Conservation (phyloP, 768 basidiomycete genomes). For the Serendipita vermifera region DNA sequence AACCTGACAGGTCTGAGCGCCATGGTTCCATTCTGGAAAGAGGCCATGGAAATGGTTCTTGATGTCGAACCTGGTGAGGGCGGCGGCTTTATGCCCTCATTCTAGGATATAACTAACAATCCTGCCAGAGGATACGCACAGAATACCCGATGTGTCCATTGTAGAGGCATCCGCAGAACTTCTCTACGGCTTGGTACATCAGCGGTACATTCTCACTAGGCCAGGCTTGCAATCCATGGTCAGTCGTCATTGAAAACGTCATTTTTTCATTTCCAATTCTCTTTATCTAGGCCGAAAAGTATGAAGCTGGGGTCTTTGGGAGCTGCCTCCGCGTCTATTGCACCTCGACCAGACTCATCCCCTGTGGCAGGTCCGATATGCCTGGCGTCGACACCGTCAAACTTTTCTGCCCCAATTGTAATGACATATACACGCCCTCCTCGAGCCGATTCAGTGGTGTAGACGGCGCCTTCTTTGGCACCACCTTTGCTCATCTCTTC, state of each 20-base stretch:
- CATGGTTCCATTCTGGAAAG: conserved; percentile 99
- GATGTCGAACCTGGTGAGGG: conserved; percentile 96
- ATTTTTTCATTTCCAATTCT: not conserved
- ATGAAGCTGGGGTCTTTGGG: conserved; percentile 82
- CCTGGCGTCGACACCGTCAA: conserved; percentile 97
- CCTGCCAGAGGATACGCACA: conserved; percentile 63
- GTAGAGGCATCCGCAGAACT: conserved; percentile 96
- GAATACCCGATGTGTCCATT: conserved; percentile 97
- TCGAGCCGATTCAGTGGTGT: conserved; percentile 92
- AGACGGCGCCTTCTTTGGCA: conserved; percentile 98
- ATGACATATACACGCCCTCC: conserved; percentile 91
- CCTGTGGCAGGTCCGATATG: conserved; percentile 89
- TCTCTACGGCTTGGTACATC: conserved; percentile 94
- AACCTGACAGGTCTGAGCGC: conserved; percentile 92
- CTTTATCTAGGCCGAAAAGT: conserved; percentile 75
- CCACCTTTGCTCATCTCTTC: conserved; percentile 95
- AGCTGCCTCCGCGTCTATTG: conserved; percentile 94
- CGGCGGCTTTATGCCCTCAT: not conserved
- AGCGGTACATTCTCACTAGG: conserved; percentile 91
- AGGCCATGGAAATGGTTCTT: conserved; percentile 99
- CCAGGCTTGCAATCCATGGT: conserved; percentile 94
- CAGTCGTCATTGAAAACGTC: conserved; percentile 17
- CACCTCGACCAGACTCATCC: conserved; percentile 74
- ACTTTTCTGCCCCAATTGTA: conserved; percentile 94
- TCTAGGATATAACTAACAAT: not conserved